Base-by-base conservation (phyloP, 495 filamentous ascomycete genomes). In the Penicillium salamii region DNA sequence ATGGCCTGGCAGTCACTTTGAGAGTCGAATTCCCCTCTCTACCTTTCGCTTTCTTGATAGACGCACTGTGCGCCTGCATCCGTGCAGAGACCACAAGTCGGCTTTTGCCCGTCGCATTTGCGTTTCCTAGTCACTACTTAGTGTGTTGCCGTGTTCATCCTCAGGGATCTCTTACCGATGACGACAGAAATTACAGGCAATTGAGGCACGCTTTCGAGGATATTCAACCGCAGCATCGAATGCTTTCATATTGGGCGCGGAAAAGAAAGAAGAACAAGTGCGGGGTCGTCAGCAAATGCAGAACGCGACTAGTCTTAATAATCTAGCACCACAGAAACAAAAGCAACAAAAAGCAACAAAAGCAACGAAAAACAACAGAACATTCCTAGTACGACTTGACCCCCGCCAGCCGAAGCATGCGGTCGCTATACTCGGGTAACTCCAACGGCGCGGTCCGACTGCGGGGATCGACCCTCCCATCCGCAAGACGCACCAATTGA, bases 361-460 rank as follows among this genome's bases (percentile, higher is more conserved):
- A 28, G 9, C 9, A 5, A 28, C 24, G 9, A 28, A 28, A 28
- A 28, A n/a, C n/a, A 26, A 26, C 23, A 26, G 28, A n/a, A n/a
- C n/a, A n/a, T n/a, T n/a, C n/a, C 24, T 26, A 65, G 33, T 71
- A 72, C 2, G 60, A 34, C 32, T 63, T 63, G 5, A 66, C 56
- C 4, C 63, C 69, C 11, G 69, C 67, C 44, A 72, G 46, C 46
- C 62, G 58, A 35, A 70, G 58, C 23, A 70, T 40, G 14, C 48
- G 50, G 36, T 71, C 69, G 0, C 49, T 65, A 34, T 58, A 39
- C 20, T 55, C 60, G 3, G 71, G 64, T 53, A 65, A 56, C 21
- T 58, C 55, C 38, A 75, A 38, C 8, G 69, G 68, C 47, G 60
- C 46, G 4, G 52, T 54, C 29, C 71, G 54, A 52, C 71, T 64